Base-by-base conservation (phyloP, 2,329 filamentous ascomycete genomes). In the Penicillium sp. region DNA sequence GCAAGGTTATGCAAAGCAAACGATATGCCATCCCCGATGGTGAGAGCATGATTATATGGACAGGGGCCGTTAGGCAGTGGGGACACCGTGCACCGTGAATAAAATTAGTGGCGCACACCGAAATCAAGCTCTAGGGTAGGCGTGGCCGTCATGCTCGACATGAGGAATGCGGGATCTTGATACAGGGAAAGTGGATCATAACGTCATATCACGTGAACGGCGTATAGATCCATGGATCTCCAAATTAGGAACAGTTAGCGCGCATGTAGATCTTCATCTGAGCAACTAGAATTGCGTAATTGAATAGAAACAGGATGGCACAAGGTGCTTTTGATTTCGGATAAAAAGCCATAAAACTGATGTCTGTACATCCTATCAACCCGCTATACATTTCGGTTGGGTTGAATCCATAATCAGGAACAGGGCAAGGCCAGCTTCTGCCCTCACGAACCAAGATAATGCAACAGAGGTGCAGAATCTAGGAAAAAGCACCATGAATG, bases 181-280 rank as follows among this genome's bases (percentile, higher is more conserved):
- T 6, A 12, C 12, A 18, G 9, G 22, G 29, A 9, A 26, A 22
- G 33, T 27, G 47, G 22, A 20, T 9, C n/a, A n/a, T 37, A 33
- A 61, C 56, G 56, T 62, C 60, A 64, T 62, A 18, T 54, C 58
- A 64, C 55, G 56, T 62, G 58, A 12, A 23, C 25, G 7, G 4
- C 12, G 18, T 41, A 56, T 31, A 40, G 23, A 51, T 27, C 49
- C 53, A 53, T 47, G 54, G 41, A 49, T 25, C 12, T 11, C 12
- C 5, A 41, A 20, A 20, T 25, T 25, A 49, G 18, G 46, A 49
- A n/a, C 42, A 45, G 12, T 14, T 11, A 25, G 40, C 8, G 7
- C 22, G 14, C 41, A 31, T 40, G 41, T 18, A 27, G n/a, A 41
- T 44, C 31, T 12, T 31, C 29, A 31, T 31, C 14, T 31, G 1